Percentiles rank a stretch among this genome's conserved stretches.
phyloP scores from a whole-genome alignment of 2,329 filamentous ascomycete species.

The Colletotrichum neosansevieriae region DNA sequence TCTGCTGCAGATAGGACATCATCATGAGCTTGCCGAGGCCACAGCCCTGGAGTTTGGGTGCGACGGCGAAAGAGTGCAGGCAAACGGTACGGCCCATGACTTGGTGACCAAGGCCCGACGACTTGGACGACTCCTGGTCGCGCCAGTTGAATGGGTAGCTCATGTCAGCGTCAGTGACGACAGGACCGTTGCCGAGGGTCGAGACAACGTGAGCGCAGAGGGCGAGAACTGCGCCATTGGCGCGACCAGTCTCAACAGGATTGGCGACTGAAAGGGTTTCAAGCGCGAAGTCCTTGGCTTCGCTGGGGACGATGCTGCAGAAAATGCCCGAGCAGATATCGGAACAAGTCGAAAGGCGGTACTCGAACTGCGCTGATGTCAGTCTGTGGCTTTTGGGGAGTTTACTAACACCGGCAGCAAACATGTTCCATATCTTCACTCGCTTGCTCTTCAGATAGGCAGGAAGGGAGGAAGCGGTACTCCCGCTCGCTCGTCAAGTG shows the following conservation, averaged over 20 bases:
- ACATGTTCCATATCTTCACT: neutral
- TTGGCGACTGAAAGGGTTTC: conserved; percentile 67
- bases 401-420: neutral
- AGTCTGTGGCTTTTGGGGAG: neutral
- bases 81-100: conserved; percentile 80
- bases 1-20: conserved; percentile 81
- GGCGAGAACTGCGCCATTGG: conserved; percentile 67
- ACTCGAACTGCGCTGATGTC: conserved; percentile 70
- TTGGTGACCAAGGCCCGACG: conserved; percentile 72
- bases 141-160: conserved; percentile 76
- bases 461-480: neutral
- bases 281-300: conserved; percentile 60
- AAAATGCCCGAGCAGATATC: conserved; percentile 86
- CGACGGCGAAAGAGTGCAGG: conserved; percentile 84
- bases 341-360: conserved; percentile 79
- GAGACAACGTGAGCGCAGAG: conserved; percentile 84
- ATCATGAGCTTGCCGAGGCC: conserved; percentile 81
- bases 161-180: conserved; percentile 84
- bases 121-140: conserved; percentile 52
- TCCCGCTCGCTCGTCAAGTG: neutral
- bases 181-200: conserved; percentile 72
- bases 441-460: too few species aligned
- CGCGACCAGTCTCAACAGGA: conserved; percentile 70
- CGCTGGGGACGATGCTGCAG: conserved; percentile 68
- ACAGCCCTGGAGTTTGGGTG: conserved; percentile 79